Evolutionary conservation across 2,329 filamentous ascomycete genomes (phyloP).

Genomic region (Parascedosporium putredinis): DNA sequence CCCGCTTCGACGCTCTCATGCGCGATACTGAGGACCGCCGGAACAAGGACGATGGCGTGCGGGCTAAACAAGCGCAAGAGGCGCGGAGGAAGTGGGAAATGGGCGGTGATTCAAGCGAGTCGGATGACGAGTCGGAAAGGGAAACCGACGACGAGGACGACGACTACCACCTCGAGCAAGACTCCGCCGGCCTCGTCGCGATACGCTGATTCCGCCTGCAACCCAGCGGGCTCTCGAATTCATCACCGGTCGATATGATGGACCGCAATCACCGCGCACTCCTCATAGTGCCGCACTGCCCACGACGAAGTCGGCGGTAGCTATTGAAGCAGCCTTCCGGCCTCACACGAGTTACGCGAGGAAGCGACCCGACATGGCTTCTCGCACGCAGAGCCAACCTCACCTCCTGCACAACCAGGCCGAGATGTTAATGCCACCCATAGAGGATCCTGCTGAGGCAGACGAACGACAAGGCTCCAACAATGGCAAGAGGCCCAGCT

Average conservation of each 20-base stretch:
- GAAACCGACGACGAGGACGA: conserved; percentile 23
- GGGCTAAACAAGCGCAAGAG: conserved; percentile 17
- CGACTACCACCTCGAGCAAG: conserved; percentile 21
- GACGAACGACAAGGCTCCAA: conserved; percentile 37
- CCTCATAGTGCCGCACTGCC: conserved; percentile 20
- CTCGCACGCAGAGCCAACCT: conserved; percentile 11
- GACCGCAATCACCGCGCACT: conserved; percentile 17
- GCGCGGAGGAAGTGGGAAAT: conserved; percentile 20
- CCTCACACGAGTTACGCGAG: conserved; percentile 42
- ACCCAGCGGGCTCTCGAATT: conserved; percentile 41
- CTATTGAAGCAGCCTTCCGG: conserved; percentile 22
- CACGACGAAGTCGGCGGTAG: conserved; percentile 11
- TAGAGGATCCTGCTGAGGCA: conserved; percentile 14
- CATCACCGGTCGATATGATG: conserved; percentile 33
- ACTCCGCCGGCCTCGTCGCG: conserved; percentile 11
- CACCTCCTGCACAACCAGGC: conserved; percentile 10
- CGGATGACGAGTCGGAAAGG: conserved; percentile 10
- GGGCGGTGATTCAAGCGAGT: conserved; percentile 38
- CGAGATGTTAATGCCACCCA: not conserved
- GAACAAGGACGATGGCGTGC: conserved; percentile 25
- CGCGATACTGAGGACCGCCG: conserved; percentile 44
- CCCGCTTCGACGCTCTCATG: conserved; percentile 57
- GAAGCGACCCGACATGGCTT: conserved; percentile 10
- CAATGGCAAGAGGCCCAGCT: conserved; percentile 48
- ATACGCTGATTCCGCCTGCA: conserved; percentile 30